Base-by-base conservation (phyloP, 164 flowering plant genomes). In the Magnolia changhungtana region DNA sequence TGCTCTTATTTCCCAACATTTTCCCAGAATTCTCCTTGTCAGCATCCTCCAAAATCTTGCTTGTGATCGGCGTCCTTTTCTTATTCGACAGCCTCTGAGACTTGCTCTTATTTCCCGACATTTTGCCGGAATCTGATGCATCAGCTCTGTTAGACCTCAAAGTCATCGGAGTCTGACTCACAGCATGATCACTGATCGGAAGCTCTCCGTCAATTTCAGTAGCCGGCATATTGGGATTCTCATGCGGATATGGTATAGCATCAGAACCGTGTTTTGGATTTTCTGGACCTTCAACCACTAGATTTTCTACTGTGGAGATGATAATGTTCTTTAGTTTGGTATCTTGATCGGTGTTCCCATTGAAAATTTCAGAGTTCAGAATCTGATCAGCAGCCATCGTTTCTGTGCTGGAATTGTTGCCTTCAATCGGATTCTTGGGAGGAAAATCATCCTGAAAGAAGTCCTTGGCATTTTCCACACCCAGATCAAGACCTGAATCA, bases 1-100 rank as follows among this genome's bases (percentile, higher is more conserved):
- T 55, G 13, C 61, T 64, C 21, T 64, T 21, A 64, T 19, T n/a
- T 10, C 68, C 29, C 37, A 7, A 29, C 68, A 37, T 4, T 37
- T 37, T 65, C 29, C 29, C 13, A 65, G 68, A 24, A 59, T 80
- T 81, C 80, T 86, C 88, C 79, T 81, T 80, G 82, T 83, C 69
- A 67, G 70, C 74, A 6, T 75, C 82, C 55, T 70, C 58, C 10
- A 78, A 71, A 63, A 75, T 74, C 31, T 45, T 50, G 68, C 52
- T 74, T 21, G n/a, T 70, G 23, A 8, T 50, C 2, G 72, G 58
- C 3, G 72, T 49, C 55, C 71, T 9, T 16, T 70, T 70, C 72
- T 49, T 70, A n/a, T 70, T 70, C 58, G 55, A 68, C 71, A 18
- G 50, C 21, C 67, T 64, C 67, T 21, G 67, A n/a, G 21, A 4